phyloP scores from a whole-genome alignment of 805 yeast species.

The Candida bentonensis region DNA sequence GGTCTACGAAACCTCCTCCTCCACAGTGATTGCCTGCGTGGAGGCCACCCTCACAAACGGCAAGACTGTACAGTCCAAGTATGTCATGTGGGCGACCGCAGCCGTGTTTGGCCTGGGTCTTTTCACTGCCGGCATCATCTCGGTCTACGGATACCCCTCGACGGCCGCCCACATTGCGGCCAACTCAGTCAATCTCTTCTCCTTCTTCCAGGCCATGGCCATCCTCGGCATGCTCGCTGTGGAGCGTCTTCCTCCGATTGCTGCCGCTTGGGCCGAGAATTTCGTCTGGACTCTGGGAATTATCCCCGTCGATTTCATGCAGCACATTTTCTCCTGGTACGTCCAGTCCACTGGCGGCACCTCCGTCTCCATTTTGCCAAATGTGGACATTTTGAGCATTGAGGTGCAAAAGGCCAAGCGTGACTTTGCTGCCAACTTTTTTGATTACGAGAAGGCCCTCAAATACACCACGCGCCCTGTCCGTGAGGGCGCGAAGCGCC shows the following conservation, averaged over 20 bases:
- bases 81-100: slow-evolving; percentile 93
- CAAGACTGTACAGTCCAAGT: slow-evolving; percentile 83
- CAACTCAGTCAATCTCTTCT: slow-evolving; percentile 80
- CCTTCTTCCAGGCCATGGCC: slow-evolving; percentile 88
- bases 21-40: slow-evolving; percentile 64
- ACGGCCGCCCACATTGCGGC: slow-evolving; percentile 98
- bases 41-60: slow-evolving; percentile 78
- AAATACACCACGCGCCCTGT: neutral
- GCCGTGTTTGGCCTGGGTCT: slow-evolving; percentile 81
- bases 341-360: slow-evolving; percentile 66
- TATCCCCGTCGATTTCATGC: slow-evolving; percentile 63
- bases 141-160: slow-evolving; percentile 75
- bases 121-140: slow-evolving; percentile 72
- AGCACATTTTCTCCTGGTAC: slow-evolving; percentile 23
- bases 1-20: slow-evolving; percentile 39
- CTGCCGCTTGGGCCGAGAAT: slow-evolving; percentile 96
- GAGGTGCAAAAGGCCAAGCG: slow-evolving; percentile 57
- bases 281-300: slow-evolving; percentile 95
- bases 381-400: slow-evolving; percentile 54
- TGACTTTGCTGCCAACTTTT: slow-evolving; percentile 2
- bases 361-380: slow-evolving; percentile 59
- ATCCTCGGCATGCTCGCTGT: slow-evolving; percentile 94
- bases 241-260: slow-evolving; percentile 83
- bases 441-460: neutral
- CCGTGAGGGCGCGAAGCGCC: slow-evolving; percentile 1